Evolutionary conservation across 208 protist genomes (phyloP).

Genomic region (Tritrichomonas musculus): DNA sequence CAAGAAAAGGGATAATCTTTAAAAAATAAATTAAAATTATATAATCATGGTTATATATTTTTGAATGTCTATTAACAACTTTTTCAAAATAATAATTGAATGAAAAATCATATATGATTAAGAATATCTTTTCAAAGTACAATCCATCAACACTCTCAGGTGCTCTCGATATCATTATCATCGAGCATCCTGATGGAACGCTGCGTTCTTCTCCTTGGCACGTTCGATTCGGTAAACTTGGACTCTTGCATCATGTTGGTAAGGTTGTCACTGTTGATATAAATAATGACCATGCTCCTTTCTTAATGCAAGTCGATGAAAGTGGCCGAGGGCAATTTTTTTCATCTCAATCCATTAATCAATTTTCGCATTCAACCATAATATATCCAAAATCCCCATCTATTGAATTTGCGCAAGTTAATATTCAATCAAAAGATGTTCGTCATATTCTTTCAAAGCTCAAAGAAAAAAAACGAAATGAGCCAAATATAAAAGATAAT

Average conservation of each 20-base stretch:
- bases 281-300: slow-evolving; percentile 68
- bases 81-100: too few relatives aligned
- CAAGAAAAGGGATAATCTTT: too few relatives aligned
- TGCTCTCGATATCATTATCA: slow-evolving; percentile 89
- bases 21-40: too few relatives aligned
- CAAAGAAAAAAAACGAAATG: too few relatives aligned
- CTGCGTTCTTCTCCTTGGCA: slow-evolving; percentile 84
- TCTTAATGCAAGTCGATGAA: slow-evolving; percentile 79
- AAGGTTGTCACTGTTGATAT: slow-evolving; percentile 79
- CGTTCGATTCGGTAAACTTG: slow-evolving; percentile 84
- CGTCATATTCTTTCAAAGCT: background rate
- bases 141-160: slow-evolving; percentile 63
- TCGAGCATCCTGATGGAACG: slow-evolving; percentile 79
- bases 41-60: too few relatives aligned
- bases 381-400: background rate
- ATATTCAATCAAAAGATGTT: background rate
- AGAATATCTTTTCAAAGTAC: too few relatives aligned
- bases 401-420: background rate
- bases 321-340: background rate
- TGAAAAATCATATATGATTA: too few relatives aligned
- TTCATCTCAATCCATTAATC: background rate
- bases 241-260: slow-evolving; percentile 70
- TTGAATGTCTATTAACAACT: too few relatives aligned
- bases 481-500: background rate
- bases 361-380: too few relatives aligned